These are phyloP conservation scores for Pseudisothecium myosuroides DNA, from an alignment of 225 moss, liverwort and hornwort genomes.

Conservation along the genomic window DNA sequence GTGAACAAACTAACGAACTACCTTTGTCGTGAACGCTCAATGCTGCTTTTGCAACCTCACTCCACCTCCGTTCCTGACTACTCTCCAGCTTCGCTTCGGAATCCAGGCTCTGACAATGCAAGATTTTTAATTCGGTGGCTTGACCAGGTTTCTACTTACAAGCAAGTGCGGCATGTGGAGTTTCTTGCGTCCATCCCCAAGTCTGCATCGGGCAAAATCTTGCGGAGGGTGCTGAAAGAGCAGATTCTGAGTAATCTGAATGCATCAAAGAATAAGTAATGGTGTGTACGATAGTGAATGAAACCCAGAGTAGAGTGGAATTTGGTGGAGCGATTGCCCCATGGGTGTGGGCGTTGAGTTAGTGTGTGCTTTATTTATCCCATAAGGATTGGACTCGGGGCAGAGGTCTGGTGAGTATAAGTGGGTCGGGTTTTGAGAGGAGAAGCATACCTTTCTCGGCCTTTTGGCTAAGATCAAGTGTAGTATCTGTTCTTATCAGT, in stretches of 20 bases:
- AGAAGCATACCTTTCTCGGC: conserved; percentile 42
- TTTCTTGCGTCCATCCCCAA: conserved; percentile 63
- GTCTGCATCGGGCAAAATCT: conserved; percentile 72
- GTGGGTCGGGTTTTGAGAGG: rapidly evolving
- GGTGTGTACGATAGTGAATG: background rate
- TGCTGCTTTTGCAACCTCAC: background rate
- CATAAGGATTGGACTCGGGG: background rate
- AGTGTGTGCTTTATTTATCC: background rate
- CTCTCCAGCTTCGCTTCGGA: background rate
- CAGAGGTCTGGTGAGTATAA: background rate
- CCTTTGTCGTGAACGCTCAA: background rate
- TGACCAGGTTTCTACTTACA: conserved; percentile 74
- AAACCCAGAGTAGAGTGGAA: background rate
- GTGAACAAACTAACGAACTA: background rate
- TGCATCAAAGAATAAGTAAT: background rate
- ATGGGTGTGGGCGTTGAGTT: background rate
- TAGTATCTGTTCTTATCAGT: conserved; percentile 80
- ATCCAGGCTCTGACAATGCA: background rate
- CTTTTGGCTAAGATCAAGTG: conserved; percentile 88
- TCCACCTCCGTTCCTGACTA: background rate
- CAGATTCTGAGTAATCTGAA: conserved; percentile 12
- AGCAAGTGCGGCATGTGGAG: conserved; percentile 68
- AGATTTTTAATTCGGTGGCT: no score
- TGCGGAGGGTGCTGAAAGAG: conserved; percentile 62
- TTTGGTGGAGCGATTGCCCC: background rate